phyloP scores from a whole-genome alignment of 2,329 filamentous ascomycete genomes.

The Aplosporella prunicola region DNA sequence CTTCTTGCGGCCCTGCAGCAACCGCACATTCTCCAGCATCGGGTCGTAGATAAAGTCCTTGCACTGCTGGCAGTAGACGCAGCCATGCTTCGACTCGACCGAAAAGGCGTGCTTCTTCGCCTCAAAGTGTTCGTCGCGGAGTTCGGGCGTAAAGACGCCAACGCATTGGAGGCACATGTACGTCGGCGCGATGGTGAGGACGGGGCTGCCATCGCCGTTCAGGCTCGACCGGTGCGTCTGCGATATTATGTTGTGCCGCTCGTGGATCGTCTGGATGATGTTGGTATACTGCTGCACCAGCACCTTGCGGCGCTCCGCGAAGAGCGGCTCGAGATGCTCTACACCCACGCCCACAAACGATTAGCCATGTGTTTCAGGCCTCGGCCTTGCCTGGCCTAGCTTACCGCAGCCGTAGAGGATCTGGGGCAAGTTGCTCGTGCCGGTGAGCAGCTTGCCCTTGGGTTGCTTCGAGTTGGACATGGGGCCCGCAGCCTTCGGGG shows the following conservation, averaged over 20 bases:
- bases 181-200: conserved; percentile 44
- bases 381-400: neutral
- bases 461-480: conserved; percentile 21
- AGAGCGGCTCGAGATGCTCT: conserved; percentile 65
- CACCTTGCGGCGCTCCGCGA: conserved; percentile 58
- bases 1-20: conserved; percentile 60
- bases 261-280: conserved; percentile 61
- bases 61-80: conserved; percentile 72
- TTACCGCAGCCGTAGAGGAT: conserved; percentile 35
- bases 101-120: conserved; percentile 66
- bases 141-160: conserved; percentile 55
- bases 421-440: conserved; percentile 28
- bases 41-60: conserved; percentile 77
- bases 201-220: conserved; percentile 44
- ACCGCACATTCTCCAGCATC: conserved; percentile 63
- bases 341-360: no score
- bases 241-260: conserved; percentile 53
- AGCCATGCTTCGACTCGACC: conserved; percentile 66
- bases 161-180: conserved; percentile 68
- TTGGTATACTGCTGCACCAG: conserved; percentile 64
- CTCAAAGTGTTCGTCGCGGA: conserved; percentile 56
- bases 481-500: conserved; percentile 26
- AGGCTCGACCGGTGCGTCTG: conserved; percentile 49
- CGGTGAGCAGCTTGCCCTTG: conserved; percentile 29
- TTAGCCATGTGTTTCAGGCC: conserved; percentile 18